Percentiles rank a stretch among this genome's conserved stretches.
These are phyloP conservation scores for Batkoa obscura DNA, from an alignment of 371 early-diverging fungal genomes.

Conservation along the genomic window DNA sequence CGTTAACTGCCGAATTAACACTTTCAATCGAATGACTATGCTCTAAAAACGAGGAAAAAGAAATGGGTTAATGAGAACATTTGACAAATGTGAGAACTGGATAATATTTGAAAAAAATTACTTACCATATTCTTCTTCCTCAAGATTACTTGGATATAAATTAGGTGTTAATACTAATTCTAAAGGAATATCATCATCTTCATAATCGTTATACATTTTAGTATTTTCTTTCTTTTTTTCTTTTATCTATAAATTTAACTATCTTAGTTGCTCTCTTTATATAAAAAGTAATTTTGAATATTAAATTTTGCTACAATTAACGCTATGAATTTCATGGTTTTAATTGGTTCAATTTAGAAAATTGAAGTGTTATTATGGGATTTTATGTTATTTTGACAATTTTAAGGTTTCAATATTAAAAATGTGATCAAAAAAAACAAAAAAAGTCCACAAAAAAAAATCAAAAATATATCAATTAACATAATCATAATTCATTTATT, in stretches of 20 bases:
- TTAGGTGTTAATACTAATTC: constrained; percentile 65
- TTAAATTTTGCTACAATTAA: too few relatives aligned
- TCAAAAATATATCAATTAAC: too few relatives aligned
- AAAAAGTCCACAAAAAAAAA: too few relatives aligned
- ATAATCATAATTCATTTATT: too few relatives aligned
- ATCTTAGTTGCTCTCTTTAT: too few relatives aligned
- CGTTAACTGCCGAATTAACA: constrained; percentile 22
- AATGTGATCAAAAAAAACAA: too few relatives aligned
- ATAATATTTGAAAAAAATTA: neutral
- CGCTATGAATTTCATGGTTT: too few relatives aligned
- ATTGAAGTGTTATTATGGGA: too few relatives aligned
- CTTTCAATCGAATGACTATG: constrained; percentile 12
- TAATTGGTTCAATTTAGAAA: too few relatives aligned
- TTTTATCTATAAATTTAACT: neutral
- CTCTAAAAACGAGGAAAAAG: constrained; percentile 7
- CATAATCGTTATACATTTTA: constrained; percentile 45
- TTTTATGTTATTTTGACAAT: too few relatives aligned
- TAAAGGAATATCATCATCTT: constrained; percentile 63
- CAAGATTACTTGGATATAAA: constrained; percentile 25
- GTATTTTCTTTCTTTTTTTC: neutral
- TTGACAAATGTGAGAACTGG: constrained; percentile 21
- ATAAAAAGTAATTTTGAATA: too few relatives aligned
- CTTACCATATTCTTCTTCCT: constrained; percentile 25
- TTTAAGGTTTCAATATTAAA: too few relatives aligned
- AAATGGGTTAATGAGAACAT: constrained; percentile 11